Base-by-base conservation (phyloP, 768 basidiomycete species). In the Tylopilus sp. region DNA sequence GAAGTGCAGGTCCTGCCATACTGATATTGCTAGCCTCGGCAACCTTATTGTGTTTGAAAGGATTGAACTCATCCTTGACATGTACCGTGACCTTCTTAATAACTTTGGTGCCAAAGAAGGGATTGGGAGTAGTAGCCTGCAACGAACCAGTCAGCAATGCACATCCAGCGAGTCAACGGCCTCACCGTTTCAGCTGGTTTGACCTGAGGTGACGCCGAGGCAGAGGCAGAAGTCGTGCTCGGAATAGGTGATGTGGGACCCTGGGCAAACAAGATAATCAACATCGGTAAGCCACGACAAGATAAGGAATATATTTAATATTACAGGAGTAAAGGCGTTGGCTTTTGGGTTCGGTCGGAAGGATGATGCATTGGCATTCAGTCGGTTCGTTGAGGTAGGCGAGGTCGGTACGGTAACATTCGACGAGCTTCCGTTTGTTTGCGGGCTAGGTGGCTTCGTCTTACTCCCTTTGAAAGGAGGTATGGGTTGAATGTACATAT, bases 31-130 rank as follows among this genome's bases (percentile, higher is more conserved):
- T 70, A 7, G 93, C 81, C 48, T 91, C 90, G 8, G 75, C 79
- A 23, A 93, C 83, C 67, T 91, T 91, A 64, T 81, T 80, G 61
- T 86, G 82, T 72, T 91, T 91, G 81, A 95, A 97, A 15, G 95
- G 94, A 68, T 95, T 97, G 67, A 99, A 99, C 65, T 98, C 95
- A 60, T 97, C 92, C 72, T 95, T 91, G 69, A 95, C 81, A 65
- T 91, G 87, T 31, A 95, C 86, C 3, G 78, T 63, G 48, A 77
- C 79, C 72, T 88, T 90, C 78, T 92, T 92, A 67, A 84, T 80
- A 18, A 75, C 67, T 31, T 87, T 85, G 26, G 81, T 75, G 26
- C 93, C 90, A 63, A 97, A 98, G 85, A 98, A 98, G 17, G 91
- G 86, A 64, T 97, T 91, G 28, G 84, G 82, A 10, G 78, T 69